A percentile compares a stretch with the other conserved stretches of the same genome.
Conservation (phyloP, 129 eudicot species). For the Pulicaria dysenterica region DNA sequence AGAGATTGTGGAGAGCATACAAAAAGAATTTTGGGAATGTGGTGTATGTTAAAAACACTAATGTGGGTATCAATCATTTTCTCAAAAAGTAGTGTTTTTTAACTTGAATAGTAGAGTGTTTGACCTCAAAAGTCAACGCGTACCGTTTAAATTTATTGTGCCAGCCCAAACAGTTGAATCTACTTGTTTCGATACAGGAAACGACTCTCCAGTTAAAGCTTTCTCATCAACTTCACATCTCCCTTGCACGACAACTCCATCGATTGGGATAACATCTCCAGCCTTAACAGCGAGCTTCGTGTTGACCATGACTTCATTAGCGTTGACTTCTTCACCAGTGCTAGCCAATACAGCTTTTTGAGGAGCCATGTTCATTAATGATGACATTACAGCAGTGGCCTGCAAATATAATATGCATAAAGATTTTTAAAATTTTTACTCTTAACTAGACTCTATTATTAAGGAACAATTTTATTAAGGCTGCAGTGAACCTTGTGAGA, state of each 20-base stretch:
- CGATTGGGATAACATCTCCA: constrained; percentile 81
- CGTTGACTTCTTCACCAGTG: constrained; percentile 69
- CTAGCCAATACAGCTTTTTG: constrained; percentile 75
- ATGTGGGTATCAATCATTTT: neutral
- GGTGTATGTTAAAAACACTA: neutral
- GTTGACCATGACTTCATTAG: constrained; percentile 60
- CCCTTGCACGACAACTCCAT: constrained; percentile 80
- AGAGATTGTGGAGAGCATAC: neutral
- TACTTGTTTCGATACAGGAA: constrained; percentile 69
- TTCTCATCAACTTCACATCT: constrained; percentile 89
- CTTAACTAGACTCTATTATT: neutral
- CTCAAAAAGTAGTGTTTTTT: neutral
- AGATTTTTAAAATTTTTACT: neutral
- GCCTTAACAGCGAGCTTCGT: constrained; percentile 78
- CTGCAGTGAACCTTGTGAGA: constrained; percentile 52
- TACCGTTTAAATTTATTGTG: constrained; percentile 88
- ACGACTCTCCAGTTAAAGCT: constrained; percentile 86
- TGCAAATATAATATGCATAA: constrained; percentile 17
- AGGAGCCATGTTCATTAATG: constrained; percentile 71
- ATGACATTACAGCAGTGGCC: constrained; percentile 88
- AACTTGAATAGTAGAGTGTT: neutral
- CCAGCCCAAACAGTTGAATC: constrained; percentile 92
- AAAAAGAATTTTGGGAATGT: neutral
- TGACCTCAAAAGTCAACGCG: constrained; percentile 19
- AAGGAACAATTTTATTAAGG: neutral